Conservation (phyloP, 2,329 filamentous ascomycete species). For the Paraphoma chrysanthemicola region DNA sequence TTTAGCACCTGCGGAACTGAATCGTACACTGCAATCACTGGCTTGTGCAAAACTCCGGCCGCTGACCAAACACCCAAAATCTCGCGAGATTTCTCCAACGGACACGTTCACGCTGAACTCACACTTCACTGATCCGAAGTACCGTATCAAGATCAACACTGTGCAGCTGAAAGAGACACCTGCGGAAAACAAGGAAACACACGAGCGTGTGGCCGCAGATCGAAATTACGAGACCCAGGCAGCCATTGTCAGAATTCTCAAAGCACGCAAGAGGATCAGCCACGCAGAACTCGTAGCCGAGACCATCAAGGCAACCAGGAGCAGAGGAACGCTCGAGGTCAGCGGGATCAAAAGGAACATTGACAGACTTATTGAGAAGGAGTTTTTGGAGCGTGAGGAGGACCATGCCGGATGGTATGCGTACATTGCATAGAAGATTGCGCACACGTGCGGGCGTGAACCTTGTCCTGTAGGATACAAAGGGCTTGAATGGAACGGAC, state of each 20-base stretch:
- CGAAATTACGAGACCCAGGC: conserved; percentile 96
- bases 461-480: not conserved
- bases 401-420: conserved; percentile 50
- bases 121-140: conserved; percentile 78
- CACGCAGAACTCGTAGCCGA: conserved; percentile 89
- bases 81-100: conserved; percentile 75
- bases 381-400: conserved; percentile 48
- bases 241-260: conserved; percentile 96
- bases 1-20: conserved; percentile 74
- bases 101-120: conserved; percentile 88
- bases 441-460: not conserved
- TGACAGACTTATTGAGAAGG: conserved; percentile 71
- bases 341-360: conserved; percentile 96
- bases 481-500: too few relatives aligned
- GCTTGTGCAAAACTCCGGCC: conserved; percentile 90
- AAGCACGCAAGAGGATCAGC: conserved; percentile 84
- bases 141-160: conserved; percentile 97
- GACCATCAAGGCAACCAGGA: conserved; percentile 89
- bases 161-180: conserved; percentile 96
- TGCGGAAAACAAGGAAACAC: conserved; percentile 92
- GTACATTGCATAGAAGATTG: conserved; percentile 51
- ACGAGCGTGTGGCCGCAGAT: conserved; percentile 87
- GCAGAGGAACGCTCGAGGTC: conserved; percentile 82
- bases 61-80: conserved; percentile 82
- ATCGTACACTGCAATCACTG: conserved; percentile 91